Conservation (phyloP, 495 filamentous ascomycete genomes). For the Rhypophila decipiens region DNA sequence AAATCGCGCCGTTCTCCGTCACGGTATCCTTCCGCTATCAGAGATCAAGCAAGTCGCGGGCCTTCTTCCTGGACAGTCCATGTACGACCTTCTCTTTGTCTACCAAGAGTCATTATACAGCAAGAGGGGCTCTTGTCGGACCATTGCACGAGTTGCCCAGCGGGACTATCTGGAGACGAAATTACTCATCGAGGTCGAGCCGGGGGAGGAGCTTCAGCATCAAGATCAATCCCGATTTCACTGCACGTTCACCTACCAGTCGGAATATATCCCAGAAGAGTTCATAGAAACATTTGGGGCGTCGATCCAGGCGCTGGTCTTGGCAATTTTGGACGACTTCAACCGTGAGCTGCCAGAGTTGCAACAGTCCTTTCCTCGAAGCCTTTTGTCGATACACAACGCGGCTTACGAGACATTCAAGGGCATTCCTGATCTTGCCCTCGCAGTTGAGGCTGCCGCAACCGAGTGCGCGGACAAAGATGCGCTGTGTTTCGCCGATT, state of each 20-base stretch:
- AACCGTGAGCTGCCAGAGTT: conserved; percentile 23
- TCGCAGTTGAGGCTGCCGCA: conserved; percentile 48
- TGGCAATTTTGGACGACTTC: conserved; percentile 33
- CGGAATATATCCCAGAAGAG: conserved; percentile 32
- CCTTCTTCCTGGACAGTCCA: conserved; percentile 34
- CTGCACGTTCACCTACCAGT: conserved; percentile 47
- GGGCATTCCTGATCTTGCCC: conserved; percentile 33
- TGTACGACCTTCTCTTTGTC: conserved; percentile 68
- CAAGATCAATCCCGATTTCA: too few relatives aligned
- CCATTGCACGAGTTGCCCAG: conserved; percentile 43
- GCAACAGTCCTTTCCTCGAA: conserved; percentile 22
- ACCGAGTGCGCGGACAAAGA: conserved; percentile 38
- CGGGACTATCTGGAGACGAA: conserved; percentile 67
- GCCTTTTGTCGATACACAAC: conserved; percentile 46
- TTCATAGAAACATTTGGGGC: conserved; percentile 42
- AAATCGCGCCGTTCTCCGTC: conserved; percentile 54
- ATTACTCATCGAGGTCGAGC: conserved; percentile 66
- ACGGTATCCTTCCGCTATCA: conserved; percentile 52
- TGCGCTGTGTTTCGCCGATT: conserved; percentile 55
- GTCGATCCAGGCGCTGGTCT: conserved; percentile 28
- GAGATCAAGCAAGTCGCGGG: conserved; percentile 58
- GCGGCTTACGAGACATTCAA: conserved; percentile 11
- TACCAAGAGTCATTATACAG: conserved; percentile 65
- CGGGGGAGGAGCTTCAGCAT: conserved; percentile 37
- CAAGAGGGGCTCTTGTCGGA: neutral